Percentiles rank a stretch among this genome's conserved stretches.
phyloP scores from a whole-genome alignment of 805 yeast genomes.

The Sugiyamaella floridensis region DNA sequence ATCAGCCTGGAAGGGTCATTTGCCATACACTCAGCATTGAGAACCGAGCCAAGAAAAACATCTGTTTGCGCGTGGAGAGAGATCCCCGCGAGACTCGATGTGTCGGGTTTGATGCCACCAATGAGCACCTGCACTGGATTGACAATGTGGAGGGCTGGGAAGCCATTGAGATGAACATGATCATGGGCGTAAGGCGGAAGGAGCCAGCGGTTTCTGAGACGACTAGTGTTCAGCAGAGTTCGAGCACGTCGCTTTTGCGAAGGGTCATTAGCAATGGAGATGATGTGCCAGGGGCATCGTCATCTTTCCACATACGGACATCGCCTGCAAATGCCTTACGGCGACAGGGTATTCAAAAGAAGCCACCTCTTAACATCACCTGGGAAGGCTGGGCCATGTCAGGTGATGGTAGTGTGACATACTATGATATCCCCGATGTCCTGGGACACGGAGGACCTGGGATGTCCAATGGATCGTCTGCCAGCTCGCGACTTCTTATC shows the following conservation, averaged over 20 bases:
- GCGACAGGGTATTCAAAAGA: slow-evolving; percentile 3
- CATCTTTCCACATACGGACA: background rate
- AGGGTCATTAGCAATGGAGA: background rate
- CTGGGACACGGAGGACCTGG: background rate
- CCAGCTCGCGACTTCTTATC: slow-evolving; percentile 36
- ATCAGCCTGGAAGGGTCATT: slow-evolving; percentile 45
- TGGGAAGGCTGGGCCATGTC: slow-evolving; percentile 84
- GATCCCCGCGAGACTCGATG: slow-evolving; percentile 89
- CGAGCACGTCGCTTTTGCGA: background rate
- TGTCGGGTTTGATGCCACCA: slow-evolving; percentile 69
- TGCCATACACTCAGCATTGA: slow-evolving; percentile 69
- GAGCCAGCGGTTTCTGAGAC: slow-evolving; percentile 24
- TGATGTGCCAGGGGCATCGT: background rate
- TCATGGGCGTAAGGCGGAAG: slow-evolving; percentile 57
- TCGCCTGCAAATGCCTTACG: background rate
- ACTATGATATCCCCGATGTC: slow-evolving; percentile 48
- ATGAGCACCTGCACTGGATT: slow-evolving; percentile 63
- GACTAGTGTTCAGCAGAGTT: background rate
- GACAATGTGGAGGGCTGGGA: slow-evolving; percentile 72
- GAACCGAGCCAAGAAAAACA: slow-evolving; percentile 68
- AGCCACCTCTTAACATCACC: slow-evolving; percentile 34
- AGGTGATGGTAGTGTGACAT: slow-evolving; percentile 54
- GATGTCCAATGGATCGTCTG: background rate
- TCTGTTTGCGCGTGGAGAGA: slow-evolving; percentile 84
- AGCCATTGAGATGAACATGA: slow-evolving; percentile 65